Evolutionary conservation across 768 basidiomycete genomes (phyloP).

Genomic region (Fistulinella prunicolor): DNA sequence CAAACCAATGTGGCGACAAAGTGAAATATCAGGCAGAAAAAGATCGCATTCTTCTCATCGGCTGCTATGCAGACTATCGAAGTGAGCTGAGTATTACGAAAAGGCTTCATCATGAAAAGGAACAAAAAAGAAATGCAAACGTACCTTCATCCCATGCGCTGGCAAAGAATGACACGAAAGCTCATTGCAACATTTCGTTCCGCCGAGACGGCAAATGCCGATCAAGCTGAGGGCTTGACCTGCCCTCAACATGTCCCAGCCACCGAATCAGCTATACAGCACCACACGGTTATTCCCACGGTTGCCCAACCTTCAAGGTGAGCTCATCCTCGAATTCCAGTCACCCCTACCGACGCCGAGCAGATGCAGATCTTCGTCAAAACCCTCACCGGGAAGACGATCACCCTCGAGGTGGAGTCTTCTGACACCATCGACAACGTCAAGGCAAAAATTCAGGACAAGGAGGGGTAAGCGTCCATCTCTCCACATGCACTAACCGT

Average conservation of each 20-base stretch:
- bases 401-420: slow-evolving; percentile 31
- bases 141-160: slow-evolving; percentile 3
- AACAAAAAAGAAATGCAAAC: not conserved
- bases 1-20: not conserved
- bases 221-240: slow-evolving; percentile 2
- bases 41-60: slow-evolving; percentile 54
- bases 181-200: not conserved
- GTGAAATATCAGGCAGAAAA: slow-evolving; percentile 34
- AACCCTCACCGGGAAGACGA: slow-evolving; percentile 66
- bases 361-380: slow-evolving; percentile 76
- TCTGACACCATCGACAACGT: slow-evolving; percentile 30
- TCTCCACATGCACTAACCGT: not conserved
- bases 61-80: slow-evolving; percentile 47
- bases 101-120: slow-evolving; percentile 28
- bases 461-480: slow-evolving; percentile 53
- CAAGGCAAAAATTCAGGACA: slow-evolving; percentile 49
- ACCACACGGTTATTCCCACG: slow-evolving; percentile 21
- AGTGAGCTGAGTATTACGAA: slow-evolving; percentile 62
- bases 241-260: slow-evolving; percentile 25
- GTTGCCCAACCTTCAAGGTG: not conserved
- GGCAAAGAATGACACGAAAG: too few species aligned
- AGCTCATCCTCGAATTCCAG: not conserved
- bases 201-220: slow-evolving; percentile 1
- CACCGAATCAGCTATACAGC: slow-evolving; percentile 34
- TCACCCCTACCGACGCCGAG: slow-evolving; percentile 8